Conservation (phyloP, 2,329 filamentous ascomycete species). For the Clonostachys rhizophaga region DNA sequence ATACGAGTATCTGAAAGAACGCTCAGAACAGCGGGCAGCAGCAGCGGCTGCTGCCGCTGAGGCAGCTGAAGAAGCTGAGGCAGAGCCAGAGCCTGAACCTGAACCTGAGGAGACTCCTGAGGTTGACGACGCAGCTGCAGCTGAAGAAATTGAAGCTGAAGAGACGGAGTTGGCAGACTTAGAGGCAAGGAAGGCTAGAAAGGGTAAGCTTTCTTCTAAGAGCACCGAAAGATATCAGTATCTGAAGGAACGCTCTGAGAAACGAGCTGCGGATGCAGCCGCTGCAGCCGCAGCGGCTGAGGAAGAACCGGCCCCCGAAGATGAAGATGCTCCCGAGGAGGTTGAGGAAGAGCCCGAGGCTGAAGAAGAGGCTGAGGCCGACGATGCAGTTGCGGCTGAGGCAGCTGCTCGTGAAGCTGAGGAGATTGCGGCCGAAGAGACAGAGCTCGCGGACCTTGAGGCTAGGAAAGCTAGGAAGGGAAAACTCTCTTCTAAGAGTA, state of each 20-base stretch:
- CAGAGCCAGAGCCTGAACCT: slow-evolving; percentile 5
- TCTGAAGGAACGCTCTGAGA: slow-evolving; percentile 10
- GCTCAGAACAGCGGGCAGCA: slow-evolving; percentile 9
- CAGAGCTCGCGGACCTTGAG: slow-evolving; percentile 12
- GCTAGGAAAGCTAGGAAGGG: slow-evolving; percentile 20
- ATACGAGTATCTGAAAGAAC: slow-evolving; percentile 10
- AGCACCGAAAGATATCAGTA: slow-evolving; percentile 17
- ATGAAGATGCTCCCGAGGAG: neutral
- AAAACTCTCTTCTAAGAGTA: slow-evolving; percentile 11
- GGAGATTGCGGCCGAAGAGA: slow-evolving; percentile 10
- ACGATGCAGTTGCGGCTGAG: slow-evolving; percentile 9
- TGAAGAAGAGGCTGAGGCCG: slow-evolving; percentile 12
- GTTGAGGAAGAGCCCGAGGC: neutral
- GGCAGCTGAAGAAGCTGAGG: slow-evolving; percentile 15
- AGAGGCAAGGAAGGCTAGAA: slow-evolving; percentile 20
- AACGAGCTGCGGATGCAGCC: slow-evolving; percentile 19
- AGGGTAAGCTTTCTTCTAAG: slow-evolving; percentile 10
- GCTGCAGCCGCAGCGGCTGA: slow-evolving; percentile 9
- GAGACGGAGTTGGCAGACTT: slow-evolving; percentile 13
- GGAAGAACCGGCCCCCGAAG: slow-evolving; percentile 11
- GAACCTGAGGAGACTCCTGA: slow-evolving; percentile 7
- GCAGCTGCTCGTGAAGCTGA: slow-evolving; percentile 1
- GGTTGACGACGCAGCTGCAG: slow-evolving; percentile 10
- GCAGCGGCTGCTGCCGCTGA: slow-evolving; percentile 26
- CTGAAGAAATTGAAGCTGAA: slow-evolving; percentile 7